Percentiles rank a stretch among this genome's conserved stretches.
These are phyloP conservation scores for Petunia hybrid DNA, from an alignment of 305 asterid species.

Conservation along the genomic window DNA sequence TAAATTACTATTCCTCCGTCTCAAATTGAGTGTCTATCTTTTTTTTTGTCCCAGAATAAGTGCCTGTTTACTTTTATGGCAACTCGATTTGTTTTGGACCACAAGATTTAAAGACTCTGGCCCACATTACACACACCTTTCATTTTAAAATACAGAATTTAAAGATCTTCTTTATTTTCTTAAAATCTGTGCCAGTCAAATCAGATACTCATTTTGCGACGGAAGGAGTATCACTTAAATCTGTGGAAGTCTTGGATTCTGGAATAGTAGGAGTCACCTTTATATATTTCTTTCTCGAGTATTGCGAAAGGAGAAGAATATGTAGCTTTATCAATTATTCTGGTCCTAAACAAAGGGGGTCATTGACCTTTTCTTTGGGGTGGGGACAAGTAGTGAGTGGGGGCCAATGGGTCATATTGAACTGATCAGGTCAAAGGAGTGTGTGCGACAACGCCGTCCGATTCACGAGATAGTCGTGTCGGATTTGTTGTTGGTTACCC, in stretches of 20 bases:
- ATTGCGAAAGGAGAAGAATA: constrained; percentile 12
- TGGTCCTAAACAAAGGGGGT: constrained; percentile 37
- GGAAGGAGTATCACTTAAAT: not conserved
- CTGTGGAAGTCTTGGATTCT: not conserved
- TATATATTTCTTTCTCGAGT: constrained; percentile 3
- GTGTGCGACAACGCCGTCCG: constrained; percentile 51
- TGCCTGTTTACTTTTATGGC: too few relatives aligned
- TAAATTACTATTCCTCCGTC: not conserved
- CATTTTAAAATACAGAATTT: too few relatives aligned
- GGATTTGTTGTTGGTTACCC: constrained; percentile 42
- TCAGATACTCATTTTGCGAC: too few relatives aligned
- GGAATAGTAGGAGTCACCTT: not conserved
- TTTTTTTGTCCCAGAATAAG: too few relatives aligned
- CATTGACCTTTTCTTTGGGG: constrained; percentile 52
- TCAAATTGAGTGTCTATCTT: too few relatives aligned
- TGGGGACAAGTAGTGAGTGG: constrained; percentile 39
- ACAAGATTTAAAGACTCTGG: too few relatives aligned
- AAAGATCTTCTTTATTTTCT: too few relatives aligned
- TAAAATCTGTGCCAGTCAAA: too few relatives aligned
- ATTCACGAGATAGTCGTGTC: constrained; percentile 43
- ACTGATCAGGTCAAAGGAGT: constrained; percentile 59
- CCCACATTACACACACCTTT: too few relatives aligned
- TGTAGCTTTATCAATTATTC: not conserved
- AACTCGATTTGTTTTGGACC: too few relatives aligned
- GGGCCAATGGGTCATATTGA: constrained; percentile 38